These are phyloP conservation scores for Pontederia crassipes DNA, from an alignment of 176 grass and related monocot genomes.

Conservation along the genomic window DNA sequence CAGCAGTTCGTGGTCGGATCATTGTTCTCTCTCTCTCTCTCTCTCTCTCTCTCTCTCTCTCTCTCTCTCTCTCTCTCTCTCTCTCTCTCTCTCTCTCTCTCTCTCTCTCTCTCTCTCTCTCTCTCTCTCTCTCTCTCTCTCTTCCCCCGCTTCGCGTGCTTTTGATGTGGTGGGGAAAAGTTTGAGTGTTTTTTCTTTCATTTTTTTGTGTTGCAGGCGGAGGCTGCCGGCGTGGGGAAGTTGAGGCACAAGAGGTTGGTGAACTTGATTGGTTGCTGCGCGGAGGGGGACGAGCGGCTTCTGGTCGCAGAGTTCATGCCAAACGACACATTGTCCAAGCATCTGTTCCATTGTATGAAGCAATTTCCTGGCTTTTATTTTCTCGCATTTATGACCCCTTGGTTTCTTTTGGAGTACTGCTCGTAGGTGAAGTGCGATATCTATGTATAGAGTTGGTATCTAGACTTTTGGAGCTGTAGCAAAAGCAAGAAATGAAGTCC, in stretches of 20 bases:
- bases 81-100: too few species aligned
- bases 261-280: conserved; percentile 95
- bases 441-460: too few species aligned
- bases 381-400: neutral
- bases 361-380: neutral
- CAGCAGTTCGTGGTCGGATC: conserved; percentile 86
- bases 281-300: conserved; percentile 95
- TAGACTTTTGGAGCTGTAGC: too few species aligned
- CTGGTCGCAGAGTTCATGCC: conserved; percentile 97
- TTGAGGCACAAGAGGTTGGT: conserved; percentile 87
- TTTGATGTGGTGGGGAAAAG: conserved; percentile 16
- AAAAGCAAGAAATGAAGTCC: too few species aligned
- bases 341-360: conserved; percentile 92
- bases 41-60: neutral
- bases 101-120: too few species aligned
- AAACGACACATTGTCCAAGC: conserved; percentile 96
- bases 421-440: too few species aligned
- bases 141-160: too few species aligned
- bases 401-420: conserved; percentile 2
- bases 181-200: conserved; percentile 1
- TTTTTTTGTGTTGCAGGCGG: conserved; percentile 32
- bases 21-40: neutral
- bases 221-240: conserved; percentile 86
- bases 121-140: too few species aligned
- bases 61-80: too few species aligned